Base-by-base conservation (phyloP, 257 asterid species). In the Plantago major region DNA sequence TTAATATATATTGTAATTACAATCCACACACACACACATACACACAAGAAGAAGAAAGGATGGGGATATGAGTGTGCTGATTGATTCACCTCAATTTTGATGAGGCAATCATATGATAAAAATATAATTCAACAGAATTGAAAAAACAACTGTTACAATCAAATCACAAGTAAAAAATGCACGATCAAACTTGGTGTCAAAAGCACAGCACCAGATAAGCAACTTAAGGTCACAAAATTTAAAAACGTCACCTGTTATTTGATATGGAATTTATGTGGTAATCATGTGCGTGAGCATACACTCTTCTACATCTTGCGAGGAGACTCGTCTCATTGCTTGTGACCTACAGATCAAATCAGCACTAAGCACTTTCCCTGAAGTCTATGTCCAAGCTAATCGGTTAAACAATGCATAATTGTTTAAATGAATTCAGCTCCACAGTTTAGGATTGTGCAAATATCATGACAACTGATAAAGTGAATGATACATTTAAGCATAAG, bases 181-280 rank as follows among this genome's bases (percentile, higher is more conserved):
- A 64, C 22, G 33, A n/a, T 46, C n/a, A 14, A 51, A 30, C 46
- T 61, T 55, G 37, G 6, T 30, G 48, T 4, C 58, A 66, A 52
- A 67, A 22, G 13, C 71, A 59, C 33, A 50, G 54, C 69, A 22
- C 1, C 65, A 16, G 44, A 16, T 22, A 46, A 43, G 42, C 59
- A 56, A 19, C 43, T 22, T 42, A 22, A 69, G 69, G 62, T 28
- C 55, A 26, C 12, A 53, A 70, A 19, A 44, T 19, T 60, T 71
- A 48, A 67, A 42, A 33, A 33, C 40, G 65, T 65, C 71, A 88
- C 96, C 96, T 84, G 81, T 88, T 88, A 73, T 66, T 88, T 62
- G 96, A 88, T 76, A 88, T 88, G 55, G 96, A 88, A 76, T 88
- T 88, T 70, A 88, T 88, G 67, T 88, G 96, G 79, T 88, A 88